Percentiles rank a stretch among this genome's conserved stretches.
These are phyloP conservation scores for Lachancea thermotolerans DNA, from an alignment of 805 yeast species.

Conservation along the genomic window DNA sequence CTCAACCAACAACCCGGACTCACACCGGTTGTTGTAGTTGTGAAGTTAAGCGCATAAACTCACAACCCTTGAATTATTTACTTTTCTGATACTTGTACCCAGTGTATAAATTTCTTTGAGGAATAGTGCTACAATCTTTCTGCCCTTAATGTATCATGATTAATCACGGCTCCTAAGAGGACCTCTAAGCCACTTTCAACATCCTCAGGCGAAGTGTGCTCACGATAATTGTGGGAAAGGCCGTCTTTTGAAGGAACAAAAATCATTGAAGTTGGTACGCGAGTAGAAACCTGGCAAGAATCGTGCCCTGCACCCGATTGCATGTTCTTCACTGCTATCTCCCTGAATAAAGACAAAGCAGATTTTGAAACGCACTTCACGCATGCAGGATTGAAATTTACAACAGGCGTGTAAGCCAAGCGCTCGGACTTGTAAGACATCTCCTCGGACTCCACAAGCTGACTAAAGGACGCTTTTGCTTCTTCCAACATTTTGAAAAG, in stretches of 20 bases:
- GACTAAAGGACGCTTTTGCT: slow-evolving; percentile 33
- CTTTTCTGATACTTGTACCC: too few species aligned
- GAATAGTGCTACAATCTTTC: too few species aligned
- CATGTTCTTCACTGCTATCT: slow-evolving; percentile 38
- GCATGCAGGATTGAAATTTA: slow-evolving; percentile 47
- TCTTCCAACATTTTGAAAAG: slow-evolving; percentile 35
- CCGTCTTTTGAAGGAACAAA: slow-evolving; percentile 67
- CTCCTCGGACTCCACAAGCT: slow-evolving; percentile 32
- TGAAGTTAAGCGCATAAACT: too few species aligned
- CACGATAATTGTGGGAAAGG: slow-evolving; percentile 59
- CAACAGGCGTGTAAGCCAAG: too few species aligned
- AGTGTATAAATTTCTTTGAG: too few species aligned
- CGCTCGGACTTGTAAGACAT: slow-evolving; percentile 41
- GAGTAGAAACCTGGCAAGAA: slow-evolving; percentile 49
- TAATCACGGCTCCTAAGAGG: slow-evolving; percentile 43
- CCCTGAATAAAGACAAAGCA: slow-evolving; percentile 44
- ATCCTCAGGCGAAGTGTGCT: slow-evolving; percentile 58
- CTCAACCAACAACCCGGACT: too few species aligned
- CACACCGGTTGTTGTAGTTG: too few species aligned
- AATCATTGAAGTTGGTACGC: slow-evolving; percentile 66
- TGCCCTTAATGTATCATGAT: too few species aligned
- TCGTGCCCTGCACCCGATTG: slow-evolving; percentile 74
- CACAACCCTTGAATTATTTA: too few species aligned
- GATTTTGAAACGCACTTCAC: slow-evolving; percentile 46
- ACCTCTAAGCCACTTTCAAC: slow-evolving; percentile 55